A percentile compares a stretch with the other conserved stretches of the same genome.
Conservation (phyloP, 2,329 filamentous ascomycete species). For the Nothophoma quercina region DNA sequence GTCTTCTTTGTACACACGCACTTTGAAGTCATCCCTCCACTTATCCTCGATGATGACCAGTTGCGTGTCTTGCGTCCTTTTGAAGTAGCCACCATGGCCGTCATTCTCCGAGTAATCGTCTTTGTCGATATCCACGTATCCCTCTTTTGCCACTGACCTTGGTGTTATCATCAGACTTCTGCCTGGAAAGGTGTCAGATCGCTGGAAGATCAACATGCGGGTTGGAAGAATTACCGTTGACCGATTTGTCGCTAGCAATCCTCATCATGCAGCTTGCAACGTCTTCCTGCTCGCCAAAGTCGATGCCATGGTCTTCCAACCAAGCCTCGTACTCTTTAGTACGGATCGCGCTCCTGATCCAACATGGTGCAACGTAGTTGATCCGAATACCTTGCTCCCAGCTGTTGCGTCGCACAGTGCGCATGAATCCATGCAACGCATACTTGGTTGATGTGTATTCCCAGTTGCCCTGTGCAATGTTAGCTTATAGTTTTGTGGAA, state of each 20-base stretch:
- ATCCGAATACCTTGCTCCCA: constrained; percentile 28
- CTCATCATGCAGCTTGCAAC: constrained; percentile 46
- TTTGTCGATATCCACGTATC: constrained; percentile 52
- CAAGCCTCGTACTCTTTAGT: constrained; percentile 54
- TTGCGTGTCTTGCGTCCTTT: constrained; percentile 50
- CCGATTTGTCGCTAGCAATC: constrained; percentile 34
- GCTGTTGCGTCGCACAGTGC: constrained; percentile 20
- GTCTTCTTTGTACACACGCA: constrained; percentile 42
- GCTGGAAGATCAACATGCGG: background rate
- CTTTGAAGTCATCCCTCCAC: constrained; percentile 50
- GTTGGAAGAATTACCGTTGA: constrained; percentile 23
- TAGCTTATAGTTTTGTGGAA: background rate
- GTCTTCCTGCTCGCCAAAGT: constrained; percentile 47
- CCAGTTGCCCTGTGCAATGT: constrained; percentile 34
- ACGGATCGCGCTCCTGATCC: constrained; percentile 31
- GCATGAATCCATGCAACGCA: constrained; percentile 27
- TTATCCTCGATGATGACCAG: constrained; percentile 54
- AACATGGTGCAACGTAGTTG: constrained; percentile 29
- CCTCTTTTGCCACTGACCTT: constrained; percentile 48
- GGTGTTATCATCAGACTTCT: constrained; percentile 54
- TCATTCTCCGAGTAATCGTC: constrained; percentile 50
- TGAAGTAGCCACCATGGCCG: constrained; percentile 44
- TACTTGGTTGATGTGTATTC: constrained; percentile 51
- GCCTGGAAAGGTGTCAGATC: constrained; percentile 28
- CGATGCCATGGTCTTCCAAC: constrained; percentile 50